These are phyloP conservation scores for Pythium angustatum DNA, from an alignment of 352 stramenopile genomes.

Conservation along the genomic window DNA sequence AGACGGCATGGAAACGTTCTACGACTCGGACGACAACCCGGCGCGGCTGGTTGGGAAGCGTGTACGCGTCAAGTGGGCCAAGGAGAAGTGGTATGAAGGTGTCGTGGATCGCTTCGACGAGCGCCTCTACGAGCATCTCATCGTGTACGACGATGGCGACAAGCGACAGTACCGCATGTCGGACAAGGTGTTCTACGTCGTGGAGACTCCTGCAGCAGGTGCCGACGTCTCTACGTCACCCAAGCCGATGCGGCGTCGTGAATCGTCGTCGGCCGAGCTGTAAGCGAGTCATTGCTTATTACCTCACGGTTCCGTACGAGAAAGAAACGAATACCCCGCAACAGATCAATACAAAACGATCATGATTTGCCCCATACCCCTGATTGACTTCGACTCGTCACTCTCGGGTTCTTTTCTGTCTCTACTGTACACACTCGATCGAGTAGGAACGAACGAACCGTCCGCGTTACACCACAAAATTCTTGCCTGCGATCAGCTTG, in stretches of 20 bases:
- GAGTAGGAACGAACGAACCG: neutral
- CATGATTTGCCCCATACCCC: too few species aligned
- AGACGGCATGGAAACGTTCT: slow-evolving; percentile 63
- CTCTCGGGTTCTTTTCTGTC: neutral
- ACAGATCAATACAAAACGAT: too few species aligned
- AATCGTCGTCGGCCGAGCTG: slow-evolving; percentile 27
- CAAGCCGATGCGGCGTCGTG: slow-evolving; percentile 14
- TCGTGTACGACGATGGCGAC: slow-evolving; percentile 87
- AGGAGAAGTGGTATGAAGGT: slow-evolving; percentile 90
- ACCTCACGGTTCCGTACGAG: too few species aligned
- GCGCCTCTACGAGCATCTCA: slow-evolving; percentile 76
- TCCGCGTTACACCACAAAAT: slow-evolving; percentile 48
- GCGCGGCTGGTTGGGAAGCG: slow-evolving; percentile 78
- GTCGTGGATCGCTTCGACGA: slow-evolving; percentile 78
- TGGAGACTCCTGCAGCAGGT: slow-evolving; percentile 20
- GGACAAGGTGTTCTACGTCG: slow-evolving; percentile 87
- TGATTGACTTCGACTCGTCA: too few species aligned
- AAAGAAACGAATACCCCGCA: too few species aligned
- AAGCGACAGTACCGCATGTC: slow-evolving; percentile 88
- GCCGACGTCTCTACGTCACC: neutral
- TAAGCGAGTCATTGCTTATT: too few species aligned
- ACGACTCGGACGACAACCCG: slow-evolving; percentile 89
- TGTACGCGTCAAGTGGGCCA: slow-evolving; percentile 87
- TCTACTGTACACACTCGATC: neutral
- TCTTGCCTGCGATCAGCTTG: slow-evolving; percentile 67